Conservation (phyloP, 2,329 filamentous ascomycete genomes). For the Chaetomiaceae sp. region DNA sequence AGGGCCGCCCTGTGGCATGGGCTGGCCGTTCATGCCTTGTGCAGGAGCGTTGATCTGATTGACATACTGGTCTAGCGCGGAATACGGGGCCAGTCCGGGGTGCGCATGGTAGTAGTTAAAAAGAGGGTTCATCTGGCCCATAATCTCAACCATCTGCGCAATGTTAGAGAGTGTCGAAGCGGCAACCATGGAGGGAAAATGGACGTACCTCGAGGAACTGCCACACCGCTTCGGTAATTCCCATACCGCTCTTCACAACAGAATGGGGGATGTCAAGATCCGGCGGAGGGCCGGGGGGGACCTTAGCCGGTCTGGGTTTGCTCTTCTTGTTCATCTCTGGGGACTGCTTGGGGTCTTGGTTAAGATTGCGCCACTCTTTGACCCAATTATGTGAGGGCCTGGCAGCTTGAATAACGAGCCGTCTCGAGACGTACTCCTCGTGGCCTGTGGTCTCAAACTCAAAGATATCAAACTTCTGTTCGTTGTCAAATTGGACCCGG, state of each 20-base stretch:
- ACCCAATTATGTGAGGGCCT: slow-evolving; percentile 60
- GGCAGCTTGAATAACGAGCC: slow-evolving; percentile 56
- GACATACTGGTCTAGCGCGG: slow-evolving; percentile 59
- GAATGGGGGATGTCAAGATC: slow-evolving; percentile 59
- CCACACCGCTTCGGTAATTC: slow-evolving; percentile 57
- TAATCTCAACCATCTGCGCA: slow-evolving; percentile 57
- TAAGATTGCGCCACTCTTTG: slow-evolving; percentile 61
- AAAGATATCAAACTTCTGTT: slow-evolving; percentile 77
- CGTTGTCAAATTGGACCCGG: slow-evolving; percentile 71
- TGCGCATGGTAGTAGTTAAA: slow-evolving; percentile 56
- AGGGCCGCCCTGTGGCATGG: slow-evolving; percentile 43
- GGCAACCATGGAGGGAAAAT: too few relatives aligned
- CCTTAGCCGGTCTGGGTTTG: slow-evolving; percentile 56
- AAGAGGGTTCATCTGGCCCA: slow-evolving; percentile 62
- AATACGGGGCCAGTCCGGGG: slow-evolving; percentile 51
- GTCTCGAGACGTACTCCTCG: slow-evolving; percentile 78
- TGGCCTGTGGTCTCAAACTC: slow-evolving; percentile 74
- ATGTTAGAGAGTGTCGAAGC: neutral
- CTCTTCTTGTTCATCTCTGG: slow-evolving; percentile 65
- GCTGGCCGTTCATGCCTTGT: slow-evolving; percentile 46
- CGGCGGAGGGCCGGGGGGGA: slow-evolving; percentile 54
- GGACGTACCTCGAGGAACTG: slow-evolving; percentile 57
- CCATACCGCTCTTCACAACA: slow-evolving; percentile 51
- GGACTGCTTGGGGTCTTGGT: slow-evolving; percentile 55
- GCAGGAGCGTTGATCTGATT: slow-evolving; percentile 40